Evolutionary conservation across 495 filamentous ascomycete species (phyloP), one percentile per base, ranked within the genome.

Genomic region (Aspergillus biplanus): DNA sequence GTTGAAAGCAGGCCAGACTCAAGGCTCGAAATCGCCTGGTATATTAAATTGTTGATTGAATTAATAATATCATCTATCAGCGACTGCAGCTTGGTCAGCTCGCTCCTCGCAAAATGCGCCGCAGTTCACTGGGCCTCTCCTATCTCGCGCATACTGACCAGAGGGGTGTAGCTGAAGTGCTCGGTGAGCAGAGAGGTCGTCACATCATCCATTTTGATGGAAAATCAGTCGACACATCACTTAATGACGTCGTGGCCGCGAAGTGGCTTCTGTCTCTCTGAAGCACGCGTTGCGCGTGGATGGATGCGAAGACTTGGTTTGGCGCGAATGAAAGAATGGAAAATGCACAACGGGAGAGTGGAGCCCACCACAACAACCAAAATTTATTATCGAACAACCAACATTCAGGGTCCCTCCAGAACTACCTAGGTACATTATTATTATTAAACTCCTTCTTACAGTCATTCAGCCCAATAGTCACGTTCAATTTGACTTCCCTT

Each of bases 21-120:
- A 64, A 97, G 83, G 63, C 87, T 88, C 63, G 90, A 89, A 65
- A 97, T 87, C 57, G 92, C 92, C 69, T 87, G 87, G 75, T 93
- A 94, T 68, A 92, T 87, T 68, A 97, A 81, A 59, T 90, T 89
- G 80, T 98, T 98, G 69, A 97, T 86, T 62, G 88, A 88, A 81
- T 99, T 97, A 78, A 98, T 97, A 64, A 99, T 91, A 72, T 98
- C 95, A 83, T 99, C 95, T 72, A 99, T 88, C 27, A 99, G 85
- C 63, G 89, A 89, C 93, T 97, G 63, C 58, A 52, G 21, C 52
- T 18, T 12, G 37, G 64, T 73, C 54, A 74, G 75, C 67, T 69
- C 65, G 56, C 27, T 60, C 50, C 61, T 56, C 69, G 68, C 37
- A 31, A 56, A 13, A 47, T 39, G 44, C 65, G 18, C 32, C 57